Base-by-base conservation (phyloP, 352 stramenopile genomes). In the Saprolegnia diclina region DNA sequence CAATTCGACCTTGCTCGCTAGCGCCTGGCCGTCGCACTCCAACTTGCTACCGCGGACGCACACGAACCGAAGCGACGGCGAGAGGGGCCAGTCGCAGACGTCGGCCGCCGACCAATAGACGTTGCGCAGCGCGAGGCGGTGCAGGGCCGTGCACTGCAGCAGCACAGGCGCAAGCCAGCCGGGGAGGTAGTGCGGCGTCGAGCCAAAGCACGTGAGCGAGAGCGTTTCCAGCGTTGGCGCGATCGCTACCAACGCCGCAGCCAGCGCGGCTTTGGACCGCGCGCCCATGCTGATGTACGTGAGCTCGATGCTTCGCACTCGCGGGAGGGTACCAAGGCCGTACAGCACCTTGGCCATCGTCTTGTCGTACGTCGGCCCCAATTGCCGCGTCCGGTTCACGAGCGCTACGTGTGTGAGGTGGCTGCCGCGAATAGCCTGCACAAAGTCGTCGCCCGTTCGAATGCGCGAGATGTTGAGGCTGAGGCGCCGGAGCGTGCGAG, bases 171-270 rank as follows among this genome's bases (percentile, higher is more conserved):
- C 13, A 7, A 59, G 35, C 52, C 52, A 59, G 24, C 13, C 13
- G 13, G 52, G 52, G 3, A 59, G 52, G 35, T 59, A 59, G 35
- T 59, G 52, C 19, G 52, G 52, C 19, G 24, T 59, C n/a, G 52
- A 59, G 16, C 52, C 52, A 59, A 59, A 59, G 35, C 52, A 59
- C 35, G 52, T 59, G 24, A 59, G 35, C 52, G 52, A 59, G 16
- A 59, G 35, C 24, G 16, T 26, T 9, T 59, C 13, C 35, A 59
- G 52, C 13, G 52, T 26, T 9, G 24, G 24, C 13, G 16, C 11
- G 3, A 26, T 2, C 35, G 52, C 13, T 42, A 29, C 24, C 2
- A 59, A 9, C 35, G 52, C 52, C 13, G 18, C 13, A 3, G 18
- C 42, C 13, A 48, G 42, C 11, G 42, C 42, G 3, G 42, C 42